phyloP scores from a whole-genome alignment of 495 filamentous ascomycete genomes.

The Lasiosphaeris hirsuta region DNA sequence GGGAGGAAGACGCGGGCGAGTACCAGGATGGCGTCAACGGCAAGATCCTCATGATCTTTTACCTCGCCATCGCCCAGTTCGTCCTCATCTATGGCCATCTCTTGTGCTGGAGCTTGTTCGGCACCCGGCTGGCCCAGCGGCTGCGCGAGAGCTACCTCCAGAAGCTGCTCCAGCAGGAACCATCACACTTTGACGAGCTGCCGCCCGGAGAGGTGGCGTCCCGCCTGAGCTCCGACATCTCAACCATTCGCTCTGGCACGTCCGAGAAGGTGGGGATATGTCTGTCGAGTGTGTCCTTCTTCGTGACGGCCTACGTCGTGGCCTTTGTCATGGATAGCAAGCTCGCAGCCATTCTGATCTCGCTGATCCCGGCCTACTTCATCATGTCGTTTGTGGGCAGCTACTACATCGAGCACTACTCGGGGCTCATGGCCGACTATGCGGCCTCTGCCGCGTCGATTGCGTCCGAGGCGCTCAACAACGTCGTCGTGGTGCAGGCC shows the following conservation, averaged over 20 bases:
- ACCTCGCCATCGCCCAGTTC: conserved; percentile 60
- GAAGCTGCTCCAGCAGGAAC: conserved; percentile 57
- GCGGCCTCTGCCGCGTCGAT: conserved; percentile 40
- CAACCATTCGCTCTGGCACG: conserved; percentile 59
- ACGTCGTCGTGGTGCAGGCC: conserved; percentile 50
- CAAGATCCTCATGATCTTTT: conserved; percentile 61
- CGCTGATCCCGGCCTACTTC: conserved; percentile 62
- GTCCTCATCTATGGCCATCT: conserved; percentile 55
- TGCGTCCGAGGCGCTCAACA: conserved; percentile 44
- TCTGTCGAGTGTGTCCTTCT: conserved; percentile 56
- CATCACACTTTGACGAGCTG: conserved; percentile 57
- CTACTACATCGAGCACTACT: conserved; percentile 57
- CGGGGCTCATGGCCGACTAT: conserved; percentile 49
- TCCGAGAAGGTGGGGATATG: conserved; percentile 66
- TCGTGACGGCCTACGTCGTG: conserved; percentile 61
- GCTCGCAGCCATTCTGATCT: conserved; percentile 53
- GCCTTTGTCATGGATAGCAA: conserved; percentile 58
- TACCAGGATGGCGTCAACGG: conserved; percentile 42
- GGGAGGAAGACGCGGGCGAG: conserved; percentile 14
- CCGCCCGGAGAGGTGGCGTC: conserved; percentile 60
- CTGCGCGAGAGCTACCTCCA: conserved; percentile 58
- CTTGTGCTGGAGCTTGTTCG: conserved; percentile 58
- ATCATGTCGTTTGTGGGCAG: conserved; percentile 62
- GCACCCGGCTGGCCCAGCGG: conserved; percentile 59
- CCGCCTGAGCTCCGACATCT: conserved; percentile 57